Evolutionary conservation across 2,329 filamentous ascomycete genomes (phyloP).

Genomic region (Arachnopeziza araneosa): DNA sequence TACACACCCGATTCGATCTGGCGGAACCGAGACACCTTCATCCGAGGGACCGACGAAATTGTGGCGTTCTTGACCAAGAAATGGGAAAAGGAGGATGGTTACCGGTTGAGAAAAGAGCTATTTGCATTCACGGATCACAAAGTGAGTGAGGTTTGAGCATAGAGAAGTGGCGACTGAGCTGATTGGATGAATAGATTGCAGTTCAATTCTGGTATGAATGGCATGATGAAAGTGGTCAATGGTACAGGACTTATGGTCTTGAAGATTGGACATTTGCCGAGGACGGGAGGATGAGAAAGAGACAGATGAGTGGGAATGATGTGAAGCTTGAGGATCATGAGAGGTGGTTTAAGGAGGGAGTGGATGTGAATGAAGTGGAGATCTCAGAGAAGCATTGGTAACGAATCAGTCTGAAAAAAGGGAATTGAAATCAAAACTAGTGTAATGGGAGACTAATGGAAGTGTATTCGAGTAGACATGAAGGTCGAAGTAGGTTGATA

Average conservation of each 20-base stretch:
- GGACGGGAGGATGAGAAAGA: constrained; percentile 66
- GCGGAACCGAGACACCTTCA: constrained; percentile 70
- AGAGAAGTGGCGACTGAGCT: neutral
- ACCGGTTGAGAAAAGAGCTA: constrained; percentile 74
- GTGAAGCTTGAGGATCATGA: constrained; percentile 55
- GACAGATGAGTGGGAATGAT: constrained; percentile 73
- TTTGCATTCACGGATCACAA: constrained; percentile 70
- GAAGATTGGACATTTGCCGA: constrained; percentile 73
- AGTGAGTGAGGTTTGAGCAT: constrained; percentile 27
- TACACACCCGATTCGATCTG: constrained; percentile 76
- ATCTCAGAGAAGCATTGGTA: constrained; percentile 67
- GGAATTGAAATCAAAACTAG: too few species aligned
- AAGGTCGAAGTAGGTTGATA: too few species aligned
- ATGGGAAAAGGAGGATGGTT: constrained; percentile 67
- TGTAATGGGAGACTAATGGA: too few species aligned
- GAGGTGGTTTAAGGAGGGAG: constrained; percentile 64
- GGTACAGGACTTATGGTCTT: constrained; percentile 83
- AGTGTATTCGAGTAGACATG: too few species aligned
- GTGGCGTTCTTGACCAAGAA: constrained; percentile 64
- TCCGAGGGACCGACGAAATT: constrained; percentile 64
- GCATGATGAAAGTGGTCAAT: constrained; percentile 66
- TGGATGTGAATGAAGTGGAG: constrained; percentile 61
- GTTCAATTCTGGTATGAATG: constrained; percentile 80
- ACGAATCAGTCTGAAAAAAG: too few species aligned
- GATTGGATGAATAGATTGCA: constrained; percentile 49